Base-by-base conservation (phyloP, 768 basidiomycete species). In the Russula griseocarnosa region DNA sequence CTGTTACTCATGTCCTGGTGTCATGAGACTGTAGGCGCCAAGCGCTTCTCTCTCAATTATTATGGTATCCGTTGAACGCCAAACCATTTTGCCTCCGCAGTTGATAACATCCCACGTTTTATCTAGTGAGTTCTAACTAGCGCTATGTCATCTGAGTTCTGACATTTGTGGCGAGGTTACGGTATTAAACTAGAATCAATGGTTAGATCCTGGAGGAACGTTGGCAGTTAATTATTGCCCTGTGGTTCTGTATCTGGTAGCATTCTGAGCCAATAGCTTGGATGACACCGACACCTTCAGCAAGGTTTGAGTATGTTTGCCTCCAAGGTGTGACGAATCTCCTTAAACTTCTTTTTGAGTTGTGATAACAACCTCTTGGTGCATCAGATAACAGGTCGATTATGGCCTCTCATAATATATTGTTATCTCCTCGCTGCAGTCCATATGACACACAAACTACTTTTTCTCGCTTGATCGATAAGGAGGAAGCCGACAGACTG, bases 381-480 rank as follows among this genome's bases (percentile, higher is more conserved):
- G 30, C 40, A 50, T 24, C 30, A 32, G 62, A 63, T 52, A 58
- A 44, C 20, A 7, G 32, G 22, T 47, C 46, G 46, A 47, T 46
- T 22, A 47, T 47, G 10, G 10, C 52, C 20, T 38, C 30, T 7
- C 30, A 26, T 36, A 36, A 44, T 54, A 47, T 58, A 13, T 22
- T 22, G 46, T 22, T 44, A 54, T 42, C 20, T 58, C 18, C 34
- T 20, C 30, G 6, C 9, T 7, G 5, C 32, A 46, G 36, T n/a
- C 22, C 13, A 44, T 36, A 40, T 16, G 47, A 56, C 61, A 62
- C 49, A 34, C 47, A 13, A 47, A 38, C 34, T 3, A 32, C 52
- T 47, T 49, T 42, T n/a, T 34, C 51, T 20, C 34, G 10, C 58
- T 47, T 30, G 34, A 63, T 63, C 58, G 62, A 63, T 63, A 63